Base-by-base conservation (phyloP, 257 asterid genomes). In the Solanum pinnatisectum region DNA sequence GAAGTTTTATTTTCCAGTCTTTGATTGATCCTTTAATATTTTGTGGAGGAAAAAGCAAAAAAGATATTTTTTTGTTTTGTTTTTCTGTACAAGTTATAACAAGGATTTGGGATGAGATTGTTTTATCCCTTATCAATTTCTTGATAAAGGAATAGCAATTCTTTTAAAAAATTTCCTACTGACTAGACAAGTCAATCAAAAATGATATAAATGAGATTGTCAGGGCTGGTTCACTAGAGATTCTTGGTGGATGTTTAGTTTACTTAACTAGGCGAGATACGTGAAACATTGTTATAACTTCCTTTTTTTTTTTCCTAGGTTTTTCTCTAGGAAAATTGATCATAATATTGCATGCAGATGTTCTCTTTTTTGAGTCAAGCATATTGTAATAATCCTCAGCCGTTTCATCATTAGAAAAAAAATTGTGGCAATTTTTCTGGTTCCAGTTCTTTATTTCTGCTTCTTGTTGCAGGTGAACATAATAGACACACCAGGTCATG, bases 401-500 rank as follows among this genome's bases (percentile, higher is more conserved):
- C 7, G 32, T n/a, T 33, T 36, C 27, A 37, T 87, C 9, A 78
- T 27, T 14, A 42, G 37, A 25, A 40, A 42, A 30, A 73, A 15
- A 32, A 32, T 76, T n/a, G 52, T 39, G 35, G 35, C 39, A 13
- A 46, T 42, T 25, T 52, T 79, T 79, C 10, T 42, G 16, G 65
- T 15, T 79, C 25, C 25, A 44, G 39, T 44, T 79, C n/a, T 15
- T 46, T 27, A 46, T 49, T 46, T 81, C 30, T 46, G 40, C 42
- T 81, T 89, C 81, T 44, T 88, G 83, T 87, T 85, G 86, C 90
- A 97, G 99, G 98, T 97, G 79, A 97, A 97, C 90, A 97, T 97
- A 89, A 97, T 97, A 87, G 99, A 97, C 89, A 96, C 99, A 6
- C 99, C 99, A 2, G 99, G 99, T 60, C 99, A 97, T 84, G 99